Evolutionary conservation across 495 filamentous ascomycete species (phyloP).

Genomic region (Platismatia glauca): DNA sequence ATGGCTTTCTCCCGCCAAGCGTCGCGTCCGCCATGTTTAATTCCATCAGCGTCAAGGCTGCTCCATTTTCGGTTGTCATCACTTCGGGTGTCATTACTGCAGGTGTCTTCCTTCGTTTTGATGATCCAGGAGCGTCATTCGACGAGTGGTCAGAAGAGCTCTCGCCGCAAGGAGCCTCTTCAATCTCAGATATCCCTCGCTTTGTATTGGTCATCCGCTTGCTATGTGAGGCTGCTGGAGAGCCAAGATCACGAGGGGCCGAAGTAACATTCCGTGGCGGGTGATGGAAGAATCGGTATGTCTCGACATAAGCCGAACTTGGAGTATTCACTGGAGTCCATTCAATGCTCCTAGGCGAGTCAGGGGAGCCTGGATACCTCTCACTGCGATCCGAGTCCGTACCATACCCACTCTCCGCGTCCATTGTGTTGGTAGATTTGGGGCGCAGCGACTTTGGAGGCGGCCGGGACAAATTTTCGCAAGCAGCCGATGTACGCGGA

Average conservation of each 20-base stretch:
- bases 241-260: neutral
- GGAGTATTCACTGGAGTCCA: slow-evolving; percentile 21
- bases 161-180: slow-evolving; percentile 1
- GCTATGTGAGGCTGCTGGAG: neutral
- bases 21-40: slow-evolving; percentile 23
- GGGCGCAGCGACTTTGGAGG: slow-evolving; percentile 16
- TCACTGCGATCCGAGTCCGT: slow-evolving; percentile 28
- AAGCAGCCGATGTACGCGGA: slow-evolving; percentile 4
- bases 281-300: neutral
- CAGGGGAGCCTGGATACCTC: slow-evolving; percentile 14
- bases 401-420: slow-evolving; percentile 27
- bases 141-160: slow-evolving; percentile 12
- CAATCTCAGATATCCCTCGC: slow-evolving; percentile 1
- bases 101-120: slow-evolving; percentile 14
- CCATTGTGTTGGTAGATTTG: slow-evolving; percentile 13
- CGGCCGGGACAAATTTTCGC: neutral
- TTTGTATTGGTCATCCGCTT: slow-evolving; percentile 8
- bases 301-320: neutral
- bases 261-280: slow-evolving; percentile 9
- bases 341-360: slow-evolving; percentile 8
- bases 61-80: slow-evolving; percentile 14
- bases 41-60: slow-evolving; percentile 20
- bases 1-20: neutral
- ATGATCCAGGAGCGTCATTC: neutral
- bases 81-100: slow-evolving; percentile 9